Conservation (phyloP, 345 rosid genomes). For the Tarenaya hassleriana region DNA sequence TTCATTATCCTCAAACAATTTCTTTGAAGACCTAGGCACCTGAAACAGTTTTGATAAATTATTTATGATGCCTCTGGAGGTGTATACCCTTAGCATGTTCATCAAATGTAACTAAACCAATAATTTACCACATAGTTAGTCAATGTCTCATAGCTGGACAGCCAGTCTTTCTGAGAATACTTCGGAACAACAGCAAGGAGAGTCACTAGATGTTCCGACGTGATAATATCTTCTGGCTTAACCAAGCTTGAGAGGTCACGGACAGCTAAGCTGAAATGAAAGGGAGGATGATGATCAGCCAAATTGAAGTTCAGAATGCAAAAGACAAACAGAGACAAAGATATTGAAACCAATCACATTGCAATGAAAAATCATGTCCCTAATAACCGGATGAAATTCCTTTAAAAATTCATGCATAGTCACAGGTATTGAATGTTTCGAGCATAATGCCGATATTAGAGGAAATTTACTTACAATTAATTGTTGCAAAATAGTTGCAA, state of each 20-base stretch:
- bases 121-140: constrained; percentile 79
- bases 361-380: neutral
- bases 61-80: neutral
- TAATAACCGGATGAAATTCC: neutral
- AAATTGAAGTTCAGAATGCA: constrained; percentile 1
- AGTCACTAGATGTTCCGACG: constrained; percentile 78
- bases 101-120: neutral
- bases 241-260: constrained; percentile 94
- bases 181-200: constrained; percentile 86
- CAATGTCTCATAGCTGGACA: constrained; percentile 85
- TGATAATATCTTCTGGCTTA: constrained; percentile 78
- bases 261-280: constrained; percentile 81
- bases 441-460: constrained; percentile 3
- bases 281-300: constrained; percentile 16
- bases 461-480: neutral
- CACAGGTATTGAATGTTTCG: constrained; percentile 1
- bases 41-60: constrained; percentile 27
- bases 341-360: constrained; percentile 2
- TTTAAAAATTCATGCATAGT: neutral
- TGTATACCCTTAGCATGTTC: constrained; percentile 4
- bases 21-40: constrained; percentile 98
- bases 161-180: constrained; percentile 98
- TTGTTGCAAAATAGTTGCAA: neutral
- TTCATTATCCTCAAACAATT: constrained; percentile 89
- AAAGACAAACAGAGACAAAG: too few species aligned